These are phyloP conservation scores for Cytospora chrysosperma DNA, from an alignment of 2,329 filamentous ascomycete genomes.

Conservation along the genomic window DNA sequence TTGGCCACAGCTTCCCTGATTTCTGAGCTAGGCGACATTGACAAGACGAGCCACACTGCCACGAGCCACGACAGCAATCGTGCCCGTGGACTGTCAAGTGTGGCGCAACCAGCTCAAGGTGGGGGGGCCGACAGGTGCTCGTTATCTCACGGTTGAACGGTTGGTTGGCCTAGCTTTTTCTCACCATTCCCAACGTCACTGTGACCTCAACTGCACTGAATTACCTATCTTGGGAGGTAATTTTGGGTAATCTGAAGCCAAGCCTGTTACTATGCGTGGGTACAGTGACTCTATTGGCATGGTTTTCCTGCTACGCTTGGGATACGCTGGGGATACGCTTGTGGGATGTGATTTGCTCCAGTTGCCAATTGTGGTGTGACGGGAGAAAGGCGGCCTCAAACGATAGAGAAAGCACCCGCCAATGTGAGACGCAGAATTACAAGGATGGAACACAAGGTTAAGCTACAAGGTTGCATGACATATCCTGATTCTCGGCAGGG, in stretches of 20 bases:
- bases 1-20: not conserved
- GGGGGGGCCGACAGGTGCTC: not conserved
- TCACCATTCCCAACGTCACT: not conserved
- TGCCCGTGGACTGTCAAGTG: no score
- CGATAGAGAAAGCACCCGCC: not conserved
- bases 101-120: not conserved
- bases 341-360: not conserved
- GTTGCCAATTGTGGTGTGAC: not conserved
- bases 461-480: not conserved
- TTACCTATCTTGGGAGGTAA: no score
- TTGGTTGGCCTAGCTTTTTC: not conserved
- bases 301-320: not conserved
- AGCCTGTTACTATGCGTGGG: not conserved
- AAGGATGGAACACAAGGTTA: no score
- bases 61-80: not conserved
- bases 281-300: not conserved
- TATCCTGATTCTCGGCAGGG: not conserved
- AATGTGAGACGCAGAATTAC: not conserved
- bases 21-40: not conserved
- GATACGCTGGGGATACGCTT: no score
- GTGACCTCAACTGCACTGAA: not conserved
- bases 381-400: not conserved
- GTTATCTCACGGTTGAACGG: not conserved
- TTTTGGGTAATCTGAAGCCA: not conserved
- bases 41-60: not conserved